These are phyloP conservation scores for Tetrastigma voinierianum DNA, from an alignment of 164 flowering plant genomes.

Conservation along the genomic window DNA sequence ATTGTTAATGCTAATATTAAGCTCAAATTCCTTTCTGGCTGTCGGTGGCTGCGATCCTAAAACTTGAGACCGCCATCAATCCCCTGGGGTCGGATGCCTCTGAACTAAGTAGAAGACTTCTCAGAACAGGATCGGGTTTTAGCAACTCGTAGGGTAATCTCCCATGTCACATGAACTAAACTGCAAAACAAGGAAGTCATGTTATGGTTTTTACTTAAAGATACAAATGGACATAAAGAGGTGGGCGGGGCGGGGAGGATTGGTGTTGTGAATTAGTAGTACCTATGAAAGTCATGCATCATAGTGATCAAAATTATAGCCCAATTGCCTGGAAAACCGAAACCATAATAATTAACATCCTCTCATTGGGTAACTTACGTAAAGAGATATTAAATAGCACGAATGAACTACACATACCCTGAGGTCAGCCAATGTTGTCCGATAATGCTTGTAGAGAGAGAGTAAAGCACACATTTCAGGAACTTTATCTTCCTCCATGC, in stretches of 20 bases:
- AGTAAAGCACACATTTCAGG: conserved; percentile 46
- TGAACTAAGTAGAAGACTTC: conserved; percentile 61
- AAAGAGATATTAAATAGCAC: not conserved
- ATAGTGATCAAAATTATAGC: conserved; percentile 69
- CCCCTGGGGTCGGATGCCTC: too few species aligned
- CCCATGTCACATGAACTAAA: conserved; percentile 89
- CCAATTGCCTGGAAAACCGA: conserved; percentile 65
- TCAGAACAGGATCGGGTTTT: conserved; percentile 73
- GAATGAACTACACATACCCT: conserved; percentile 45
- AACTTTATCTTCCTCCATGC: conserved; percentile 57
- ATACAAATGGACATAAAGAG: not conserved
- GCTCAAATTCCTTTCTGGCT: too few species aligned
- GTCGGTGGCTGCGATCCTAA: too few species aligned
- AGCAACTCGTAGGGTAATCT: conserved; percentile 73
- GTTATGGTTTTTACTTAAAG: not conserved
- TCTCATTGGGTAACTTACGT: not conserved
- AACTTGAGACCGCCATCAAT: too few species aligned
- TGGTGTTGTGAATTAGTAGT: conserved; percentile 7
- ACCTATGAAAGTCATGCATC: conserved; percentile 95
- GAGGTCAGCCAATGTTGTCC: conserved; percentile 96
- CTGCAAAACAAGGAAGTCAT: conserved; percentile 33
- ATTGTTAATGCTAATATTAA: too few species aligned
- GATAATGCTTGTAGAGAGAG: conserved; percentile 74
- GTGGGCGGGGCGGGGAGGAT: too few species aligned
- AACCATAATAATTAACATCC: not conserved